phyloP scores from a whole-genome alignment of 108 stramenopile genomes.

The Nitzschia inconspicua region DNA sequence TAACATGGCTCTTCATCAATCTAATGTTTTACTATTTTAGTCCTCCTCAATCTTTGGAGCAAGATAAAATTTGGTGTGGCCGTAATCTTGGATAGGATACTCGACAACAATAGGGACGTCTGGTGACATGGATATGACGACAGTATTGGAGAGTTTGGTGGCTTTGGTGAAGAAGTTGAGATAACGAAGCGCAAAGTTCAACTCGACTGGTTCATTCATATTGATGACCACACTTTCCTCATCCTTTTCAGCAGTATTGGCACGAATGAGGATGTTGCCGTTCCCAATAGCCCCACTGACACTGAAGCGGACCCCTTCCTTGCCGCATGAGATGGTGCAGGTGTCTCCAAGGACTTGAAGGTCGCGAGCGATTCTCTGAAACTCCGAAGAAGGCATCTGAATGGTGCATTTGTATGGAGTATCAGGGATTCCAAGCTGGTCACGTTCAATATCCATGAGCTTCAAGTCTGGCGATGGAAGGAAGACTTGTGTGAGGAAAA shows the following conservation, averaged over 20 bases:
- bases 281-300: constrained; percentile 93
- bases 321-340: constrained; percentile 90
- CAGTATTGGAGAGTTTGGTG: constrained; percentile 78
- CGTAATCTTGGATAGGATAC: constrained; percentile 93
- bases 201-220: constrained; percentile 97
- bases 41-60: constrained; percentile 99
- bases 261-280: constrained; percentile 91
- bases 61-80: constrained; percentile 95
- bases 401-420: constrained; percentile 98
- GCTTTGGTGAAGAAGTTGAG: constrained; percentile 98
- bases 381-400: constrained; percentile 93
- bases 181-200: constrained; percentile 98
- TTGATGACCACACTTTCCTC: constrained; percentile 92
- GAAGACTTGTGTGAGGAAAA: neutral
- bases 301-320: constrained; percentile 95
- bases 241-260: constrained; percentile 89
- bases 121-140: constrained; percentile 92
- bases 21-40: neutral
- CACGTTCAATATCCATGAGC: constrained; percentile 98
- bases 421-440: constrained; percentile 98
- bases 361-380: constrained; percentile 97
- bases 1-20: neutral
- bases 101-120: constrained; percentile 98
- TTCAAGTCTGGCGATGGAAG: constrained; percentile 74
- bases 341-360: constrained; percentile 97